Conservation (phyloP, 2,329 filamentous ascomycete genomes). For the Aplosporella prunicola region DNA sequence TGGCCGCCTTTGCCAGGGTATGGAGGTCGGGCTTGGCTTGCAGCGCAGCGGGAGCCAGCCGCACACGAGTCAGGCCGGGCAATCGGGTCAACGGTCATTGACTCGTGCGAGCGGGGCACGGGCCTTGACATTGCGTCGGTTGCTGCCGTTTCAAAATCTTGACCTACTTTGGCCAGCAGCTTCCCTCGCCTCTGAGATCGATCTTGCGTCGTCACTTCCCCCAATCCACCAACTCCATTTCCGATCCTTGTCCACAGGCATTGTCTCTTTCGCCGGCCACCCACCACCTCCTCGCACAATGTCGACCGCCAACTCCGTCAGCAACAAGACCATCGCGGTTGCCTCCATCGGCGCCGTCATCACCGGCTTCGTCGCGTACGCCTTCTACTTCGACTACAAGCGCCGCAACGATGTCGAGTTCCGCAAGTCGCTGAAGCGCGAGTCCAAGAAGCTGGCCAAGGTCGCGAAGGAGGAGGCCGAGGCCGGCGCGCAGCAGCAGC, state of each 20-base stretch:
- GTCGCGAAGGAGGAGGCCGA: constrained; percentile 64
- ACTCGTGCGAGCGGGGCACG: too few relatives aligned
- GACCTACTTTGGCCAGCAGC: neutral
- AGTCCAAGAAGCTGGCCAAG: constrained; percentile 63
- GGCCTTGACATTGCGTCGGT: too few relatives aligned
- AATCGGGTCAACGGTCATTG: too few relatives aligned
- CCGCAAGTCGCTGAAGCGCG: constrained; percentile 56
- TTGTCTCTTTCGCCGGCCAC: too few relatives aligned
- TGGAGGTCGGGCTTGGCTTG: too few relatives aligned
- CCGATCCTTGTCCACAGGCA: too few relatives aligned
- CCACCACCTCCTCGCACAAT: constrained; percentile 7
- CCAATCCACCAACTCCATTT: neutral
- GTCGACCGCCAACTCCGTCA: constrained; percentile 33
- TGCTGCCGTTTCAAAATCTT: neutral
- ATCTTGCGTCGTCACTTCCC: neutral
- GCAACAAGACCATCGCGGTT: constrained; percentile 49
- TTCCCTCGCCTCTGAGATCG: neutral
- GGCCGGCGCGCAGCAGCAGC: constrained; percentile 55
- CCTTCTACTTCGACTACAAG: constrained; percentile 57
- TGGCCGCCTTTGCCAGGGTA: too few relatives aligned
- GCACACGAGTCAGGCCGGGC: too few relatives aligned
- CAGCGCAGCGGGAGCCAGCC: too few relatives aligned
- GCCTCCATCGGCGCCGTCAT: constrained; percentile 50
- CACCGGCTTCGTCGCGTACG: constrained; percentile 53
- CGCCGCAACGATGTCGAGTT: constrained; percentile 55